A percentile compares a stretch with the other conserved stretches of the same genome.
phyloP scores from a whole-genome alignment of 495 filamentous ascomycete species.

The Durotheca rogersii region DNA sequence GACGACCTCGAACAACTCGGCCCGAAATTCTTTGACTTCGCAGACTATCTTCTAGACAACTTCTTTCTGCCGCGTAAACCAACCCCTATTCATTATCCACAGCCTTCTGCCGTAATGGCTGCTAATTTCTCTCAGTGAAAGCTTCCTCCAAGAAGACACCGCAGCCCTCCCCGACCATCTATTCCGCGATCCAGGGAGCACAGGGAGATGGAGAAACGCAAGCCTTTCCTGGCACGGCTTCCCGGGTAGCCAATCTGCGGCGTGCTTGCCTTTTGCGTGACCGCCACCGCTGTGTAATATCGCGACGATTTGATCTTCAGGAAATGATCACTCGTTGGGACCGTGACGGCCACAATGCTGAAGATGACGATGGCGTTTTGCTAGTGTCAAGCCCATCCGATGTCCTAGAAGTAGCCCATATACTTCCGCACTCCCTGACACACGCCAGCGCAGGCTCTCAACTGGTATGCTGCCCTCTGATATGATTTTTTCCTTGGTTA shows the following conservation, averaged over 20 bases:
- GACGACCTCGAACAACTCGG: constrained; percentile 26
- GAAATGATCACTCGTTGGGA: constrained; percentile 26
- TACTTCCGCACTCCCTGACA: constrained; percentile 34
- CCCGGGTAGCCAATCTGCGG: constrained; percentile 25
- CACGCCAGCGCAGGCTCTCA: constrained; percentile 12
- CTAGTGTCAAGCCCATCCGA: constrained; percentile 15
- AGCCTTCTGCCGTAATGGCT: background rate
- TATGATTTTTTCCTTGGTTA: constrained; percentile 10
- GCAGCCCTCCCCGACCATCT: constrained; percentile 25
- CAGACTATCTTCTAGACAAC: constrained; percentile 33
- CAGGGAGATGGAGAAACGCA: constrained; percentile 19
- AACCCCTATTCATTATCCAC: background rate
- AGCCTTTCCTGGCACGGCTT: constrained; percentile 24
- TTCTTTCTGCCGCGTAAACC: constrained; percentile 33
- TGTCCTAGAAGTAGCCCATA: constrained; percentile 30
- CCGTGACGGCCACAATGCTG: constrained; percentile 14
- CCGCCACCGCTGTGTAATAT: constrained; percentile 34
- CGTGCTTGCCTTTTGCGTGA: constrained; percentile 33
- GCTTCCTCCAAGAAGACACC: constrained; percentile 30
- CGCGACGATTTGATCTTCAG: constrained; percentile 25
- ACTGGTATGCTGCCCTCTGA: constrained; percentile 12
- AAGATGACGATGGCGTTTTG: constrained; percentile 28
- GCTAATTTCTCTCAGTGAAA: constrained; percentile 27
- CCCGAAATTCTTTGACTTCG: constrained; percentile 20
- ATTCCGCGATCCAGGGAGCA: constrained; percentile 22